A percentile compares a stretch with the other conserved stretches of the same genome.
These are phyloP conservation scores for Penicillium sp. DNA, from an alignment of 2,329 filamentous ascomycete genomes.

Conservation along the genomic window DNA sequence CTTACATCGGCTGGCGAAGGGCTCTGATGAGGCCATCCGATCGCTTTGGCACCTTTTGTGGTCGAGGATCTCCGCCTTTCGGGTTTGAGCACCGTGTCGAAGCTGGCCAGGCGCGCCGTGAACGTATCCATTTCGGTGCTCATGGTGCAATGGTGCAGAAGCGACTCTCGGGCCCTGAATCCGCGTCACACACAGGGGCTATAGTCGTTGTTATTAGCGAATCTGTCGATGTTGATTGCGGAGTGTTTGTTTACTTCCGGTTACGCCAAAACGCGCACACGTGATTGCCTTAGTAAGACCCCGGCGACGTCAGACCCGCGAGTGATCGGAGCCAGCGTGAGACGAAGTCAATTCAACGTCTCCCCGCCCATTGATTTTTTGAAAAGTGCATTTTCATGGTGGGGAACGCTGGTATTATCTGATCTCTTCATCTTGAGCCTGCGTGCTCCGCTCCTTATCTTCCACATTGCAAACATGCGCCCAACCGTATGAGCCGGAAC, in stretches of 20 bases:
- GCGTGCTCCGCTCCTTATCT: slow-evolving; percentile 23
- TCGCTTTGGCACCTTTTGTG: slow-evolving; percentile 52
- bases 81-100: slow-evolving; percentile 59
- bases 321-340: slow-evolving; percentile 5
- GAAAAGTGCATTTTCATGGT: slow-evolving; percentile 21
- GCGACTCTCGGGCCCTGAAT: background rate
- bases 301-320: slow-evolving; percentile 15
- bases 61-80: slow-evolving; percentile 67
- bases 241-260: slow-evolving; percentile 22
- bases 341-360: slow-evolving; percentile 6
- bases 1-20: slow-evolving; percentile 62
- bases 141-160: slow-evolving; percentile 16
- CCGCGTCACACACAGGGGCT: background rate
- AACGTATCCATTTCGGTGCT: slow-evolving; percentile 55
- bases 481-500: slow-evolving; percentile 25
- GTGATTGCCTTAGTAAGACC: slow-evolving; percentile 15
- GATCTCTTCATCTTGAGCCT: slow-evolving; percentile 19
- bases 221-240: slow-evolving; percentile 13
- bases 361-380: slow-evolving; percentile 10
- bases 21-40: slow-evolving; percentile 72
- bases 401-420: slow-evolving; percentile 17
- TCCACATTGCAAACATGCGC: slow-evolving; percentile 26
- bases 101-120: slow-evolving; percentile 75
- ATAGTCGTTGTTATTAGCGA: slow-evolving; percentile 3
- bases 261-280: slow-evolving; percentile 19